Percentiles rank a stretch among this genome's conserved stretches.
phyloP scores from a whole-genome alignment of 805 yeast genomes.

The Candida germanica region DNA sequence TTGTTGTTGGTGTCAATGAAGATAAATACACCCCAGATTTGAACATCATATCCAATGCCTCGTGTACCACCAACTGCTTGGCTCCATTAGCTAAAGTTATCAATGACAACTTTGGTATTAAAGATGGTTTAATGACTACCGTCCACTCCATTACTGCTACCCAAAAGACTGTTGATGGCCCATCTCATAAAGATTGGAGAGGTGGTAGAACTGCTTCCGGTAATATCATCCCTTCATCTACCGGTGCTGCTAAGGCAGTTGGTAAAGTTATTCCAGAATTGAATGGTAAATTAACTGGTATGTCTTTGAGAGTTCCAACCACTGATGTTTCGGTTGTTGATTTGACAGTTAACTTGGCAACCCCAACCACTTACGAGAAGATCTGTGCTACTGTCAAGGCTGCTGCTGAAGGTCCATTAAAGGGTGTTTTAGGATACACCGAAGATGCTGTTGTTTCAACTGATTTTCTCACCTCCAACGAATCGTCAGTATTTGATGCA shows the following conservation, averaged over 20 bases:
- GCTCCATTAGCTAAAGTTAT: constrained; percentile 37
- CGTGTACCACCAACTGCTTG: constrained; percentile 38
- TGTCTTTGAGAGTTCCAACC: constrained; percentile 36
- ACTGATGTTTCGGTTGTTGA: constrained; percentile 35
- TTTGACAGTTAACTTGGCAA: constrained; percentile 32
- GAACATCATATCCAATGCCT: constrained; percentile 32
- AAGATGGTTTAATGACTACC: constrained; percentile 37
- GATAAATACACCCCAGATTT: constrained; percentile 32
- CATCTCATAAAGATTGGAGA: constrained; percentile 40
- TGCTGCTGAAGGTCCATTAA: constrained; percentile 31
- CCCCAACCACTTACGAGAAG: constrained; percentile 30
- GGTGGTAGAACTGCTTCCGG: constrained; percentile 38
- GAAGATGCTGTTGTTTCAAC: constrained; percentile 34
- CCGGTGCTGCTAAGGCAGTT: constrained; percentile 38
- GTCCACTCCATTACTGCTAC: constrained; percentile 38
- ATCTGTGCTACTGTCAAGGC: constrained; percentile 29
- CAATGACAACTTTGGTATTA: constrained; percentile 33
- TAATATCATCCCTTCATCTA: constrained; percentile 35
- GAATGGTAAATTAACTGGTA: constrained; percentile 36
- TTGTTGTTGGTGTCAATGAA: constrained; percentile 34
- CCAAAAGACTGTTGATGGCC: constrained; percentile 37
- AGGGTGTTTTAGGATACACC: constrained; percentile 35
- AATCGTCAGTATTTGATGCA: constrained; percentile 31
- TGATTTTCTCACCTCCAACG: constrained; percentile 28
- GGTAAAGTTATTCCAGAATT: constrained; percentile 37